These are phyloP conservation scores for Rhizopus stolonifer DNA, from an alignment of 371 early-diverging fungal genomes.

Conservation along the genomic window DNA sequence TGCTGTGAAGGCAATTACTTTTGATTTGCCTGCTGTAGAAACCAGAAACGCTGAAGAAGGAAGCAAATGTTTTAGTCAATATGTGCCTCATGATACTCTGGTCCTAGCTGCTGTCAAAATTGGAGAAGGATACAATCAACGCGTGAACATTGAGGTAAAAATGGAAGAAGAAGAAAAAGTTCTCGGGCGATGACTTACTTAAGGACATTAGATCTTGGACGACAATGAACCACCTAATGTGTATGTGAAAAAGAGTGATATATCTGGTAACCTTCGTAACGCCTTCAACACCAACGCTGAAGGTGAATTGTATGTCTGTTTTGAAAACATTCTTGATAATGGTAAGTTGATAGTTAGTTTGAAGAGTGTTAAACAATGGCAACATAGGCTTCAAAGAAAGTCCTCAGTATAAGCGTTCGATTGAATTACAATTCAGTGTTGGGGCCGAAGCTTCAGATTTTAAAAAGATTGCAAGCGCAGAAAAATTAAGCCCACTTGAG, in stretches of 20 bases:
- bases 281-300: conserved; percentile 79
- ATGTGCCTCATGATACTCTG: conserved; percentile 67
- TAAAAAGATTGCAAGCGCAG: conserved; percentile 60
- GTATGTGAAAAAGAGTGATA: conserved; percentile 59
- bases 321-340: conserved; percentile 74
- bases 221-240: conserved; percentile 61
- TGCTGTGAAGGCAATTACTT: conserved; percentile 62
- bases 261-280: conserved; percentile 54
- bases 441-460: conserved; percentile 86
- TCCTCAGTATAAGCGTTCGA: conserved; percentile 53
- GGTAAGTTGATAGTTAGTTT: no score
- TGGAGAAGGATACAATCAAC: conserved; percentile 67
- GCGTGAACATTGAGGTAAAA: conserved; percentile 67
- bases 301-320: conserved; percentile 84
- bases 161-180: no score
- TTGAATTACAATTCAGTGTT: conserved; percentile 78
- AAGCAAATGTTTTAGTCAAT: conserved; percentile 73
- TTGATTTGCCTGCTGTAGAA: conserved; percentile 65
- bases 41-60: conserved; percentile 33
- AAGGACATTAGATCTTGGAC: conserved; percentile 71
- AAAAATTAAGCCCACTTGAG: conserved; percentile 89
- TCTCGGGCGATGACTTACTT: no score
- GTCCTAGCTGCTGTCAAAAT: conserved; percentile 71
- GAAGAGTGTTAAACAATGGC: no score
- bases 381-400: conserved; percentile 58